Percentiles rank a stretch among this genome's conserved stretches.
Evolutionary conservation across 768 basidiomycete genomes (phyloP).

Genomic region (Tephrocybe sp.): DNA sequence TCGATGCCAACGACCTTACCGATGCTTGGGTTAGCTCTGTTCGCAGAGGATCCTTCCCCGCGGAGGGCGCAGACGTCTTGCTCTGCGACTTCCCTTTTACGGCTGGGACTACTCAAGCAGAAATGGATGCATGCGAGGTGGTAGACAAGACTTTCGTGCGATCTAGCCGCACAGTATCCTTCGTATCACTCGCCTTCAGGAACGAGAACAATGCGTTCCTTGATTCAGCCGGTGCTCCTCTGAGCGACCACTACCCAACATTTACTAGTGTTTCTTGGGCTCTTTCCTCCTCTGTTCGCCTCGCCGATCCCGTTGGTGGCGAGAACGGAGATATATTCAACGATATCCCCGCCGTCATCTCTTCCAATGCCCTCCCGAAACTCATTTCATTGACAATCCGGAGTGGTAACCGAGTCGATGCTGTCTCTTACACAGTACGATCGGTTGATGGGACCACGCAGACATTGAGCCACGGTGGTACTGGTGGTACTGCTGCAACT

Average conservation of each 20-base stretch:
- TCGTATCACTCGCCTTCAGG: conserved; percentile 24
- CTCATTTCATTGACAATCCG: conserved; percentile 30
- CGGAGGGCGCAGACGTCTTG: conserved; percentile 21
- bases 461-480: conserved; percentile 29
- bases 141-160: conserved; percentile 37
- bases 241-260: conserved; percentile 37
- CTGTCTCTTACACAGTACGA: conserved; percentile 24
- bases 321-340: conserved; percentile 31
- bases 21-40: conserved; percentile 32
- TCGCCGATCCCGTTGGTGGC: conserved; percentile 31
- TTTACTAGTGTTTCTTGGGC: conserved; percentile 28
- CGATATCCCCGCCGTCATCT: conserved; percentile 23
- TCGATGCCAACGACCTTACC: conserved; percentile 20
- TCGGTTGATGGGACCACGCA: conserved; percentile 16
- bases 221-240: conserved; percentile 22
- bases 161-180: conserved; percentile 19
- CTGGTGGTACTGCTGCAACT: conserved; percentile 29
- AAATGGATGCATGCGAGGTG: conserved; percentile 32
- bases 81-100: conserved; percentile 32
- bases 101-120: conserved; percentile 23
- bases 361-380: conserved; percentile 19
- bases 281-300: conserved; percentile 27
- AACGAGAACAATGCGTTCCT: conserved; percentile 33
- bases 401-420: conserved; percentile 30
- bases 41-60: conserved; percentile 25